A percentile compares a stretch with the other conserved stretches of the same genome.
phyloP scores from a whole-genome alignment of 306 rosid species.

The Notholithocarpus densiflorus region DNA sequence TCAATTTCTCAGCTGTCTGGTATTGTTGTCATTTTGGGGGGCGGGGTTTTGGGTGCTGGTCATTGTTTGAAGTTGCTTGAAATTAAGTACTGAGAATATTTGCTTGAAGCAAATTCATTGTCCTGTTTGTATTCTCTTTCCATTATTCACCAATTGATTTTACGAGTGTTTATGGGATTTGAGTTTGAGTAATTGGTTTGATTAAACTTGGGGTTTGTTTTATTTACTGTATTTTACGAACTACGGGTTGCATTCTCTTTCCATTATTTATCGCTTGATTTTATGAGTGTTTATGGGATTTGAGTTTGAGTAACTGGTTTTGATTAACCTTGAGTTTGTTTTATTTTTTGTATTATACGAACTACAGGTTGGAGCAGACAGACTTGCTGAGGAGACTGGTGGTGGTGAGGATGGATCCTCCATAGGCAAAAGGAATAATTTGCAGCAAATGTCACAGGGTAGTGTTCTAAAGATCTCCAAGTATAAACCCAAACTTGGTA shows the following conservation, averaged over 20 bases:
- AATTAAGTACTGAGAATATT: not conserved
- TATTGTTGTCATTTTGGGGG: too few species aligned
- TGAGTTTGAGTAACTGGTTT: too few species aligned
- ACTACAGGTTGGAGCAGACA: not conserved
- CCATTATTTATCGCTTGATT: not conserved
- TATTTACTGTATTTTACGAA: not conserved
- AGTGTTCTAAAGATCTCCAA: not conserved
- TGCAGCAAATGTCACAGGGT: not conserved
- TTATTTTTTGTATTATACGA: not conserved
- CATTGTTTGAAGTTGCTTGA: not conserved
- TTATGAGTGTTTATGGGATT: too few species aligned
- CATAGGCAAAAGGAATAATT: not conserved
- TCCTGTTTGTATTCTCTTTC: not conserved
- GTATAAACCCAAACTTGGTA: not conserved
- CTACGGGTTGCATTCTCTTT: not conserved
- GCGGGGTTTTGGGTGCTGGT: too few species aligned
- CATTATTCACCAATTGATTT: not conserved
- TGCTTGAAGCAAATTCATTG: not conserved
- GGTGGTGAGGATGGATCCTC: conserved; percentile 1
- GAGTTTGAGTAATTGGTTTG: too few species aligned
- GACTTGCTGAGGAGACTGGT: not conserved
- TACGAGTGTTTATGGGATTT: too few species aligned
- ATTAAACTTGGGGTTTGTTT: too few species aligned
- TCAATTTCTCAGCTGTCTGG: too few species aligned
- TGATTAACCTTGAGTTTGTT: too few species aligned